Evolutionary conservation across 768 basidiomycete genomes (phyloP).

Genomic region (Gyrodon lividus): DNA sequence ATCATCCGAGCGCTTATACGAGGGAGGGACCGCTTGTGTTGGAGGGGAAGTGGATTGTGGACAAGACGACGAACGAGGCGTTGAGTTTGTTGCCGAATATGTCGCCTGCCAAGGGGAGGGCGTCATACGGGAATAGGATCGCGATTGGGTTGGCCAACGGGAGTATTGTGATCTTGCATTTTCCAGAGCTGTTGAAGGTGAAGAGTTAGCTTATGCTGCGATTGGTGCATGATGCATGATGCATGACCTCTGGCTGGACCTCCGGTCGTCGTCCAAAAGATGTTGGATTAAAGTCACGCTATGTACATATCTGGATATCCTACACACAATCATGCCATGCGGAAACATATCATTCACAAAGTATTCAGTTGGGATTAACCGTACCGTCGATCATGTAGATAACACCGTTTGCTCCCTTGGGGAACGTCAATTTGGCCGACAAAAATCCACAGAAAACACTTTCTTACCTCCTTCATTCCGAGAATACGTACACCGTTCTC

Average conservation of each 20-base stretch:
- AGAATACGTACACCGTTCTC: conserved; percentile 56
- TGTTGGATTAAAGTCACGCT: background rate
- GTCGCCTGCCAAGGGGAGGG: conserved; percentile 24
- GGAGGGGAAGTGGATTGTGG: conserved; percentile 26
- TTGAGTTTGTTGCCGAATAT: conserved; percentile 29
- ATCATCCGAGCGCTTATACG: conserved; percentile 14
- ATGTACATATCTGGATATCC: background rate
- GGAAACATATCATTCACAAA: background rate
- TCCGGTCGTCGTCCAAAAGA: no score
- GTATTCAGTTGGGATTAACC: conserved; percentile 22
- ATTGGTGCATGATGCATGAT: background rate
- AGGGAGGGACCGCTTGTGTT: conserved; percentile 12
- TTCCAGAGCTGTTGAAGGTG: conserved; percentile 16
- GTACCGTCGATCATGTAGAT: conserved; percentile 44
- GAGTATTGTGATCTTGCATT: conserved; percentile 25
- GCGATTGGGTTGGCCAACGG: conserved; percentile 30
- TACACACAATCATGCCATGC: background rate
- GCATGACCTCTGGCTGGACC: no score
- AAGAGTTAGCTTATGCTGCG: background rate
- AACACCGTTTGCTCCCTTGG: conserved; percentile 43
- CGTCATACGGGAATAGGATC: conserved; percentile 21
- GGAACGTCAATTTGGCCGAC: background rate
- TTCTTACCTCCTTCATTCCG: conserved; percentile 58
- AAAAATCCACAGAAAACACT: background rate
- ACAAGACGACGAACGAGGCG: conserved; percentile 12